Percentiles rank a stretch among this genome's conserved stretches.
Conservation (phyloP, 2,329 filamentous ascomycete species). For the Fusarium pseudocircinatum region DNA sequence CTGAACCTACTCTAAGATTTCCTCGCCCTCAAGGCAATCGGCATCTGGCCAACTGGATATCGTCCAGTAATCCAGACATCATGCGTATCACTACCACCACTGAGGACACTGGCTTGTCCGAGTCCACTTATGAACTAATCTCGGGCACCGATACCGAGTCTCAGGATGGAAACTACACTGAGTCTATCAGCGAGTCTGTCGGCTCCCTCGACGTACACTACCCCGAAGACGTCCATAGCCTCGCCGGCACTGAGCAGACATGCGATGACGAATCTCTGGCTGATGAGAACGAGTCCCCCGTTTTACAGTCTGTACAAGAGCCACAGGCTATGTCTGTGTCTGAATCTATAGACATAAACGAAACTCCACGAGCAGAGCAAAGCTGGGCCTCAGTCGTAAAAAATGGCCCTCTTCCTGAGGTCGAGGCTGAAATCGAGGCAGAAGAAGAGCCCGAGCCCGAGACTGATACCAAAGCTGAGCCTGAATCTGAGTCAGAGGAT, state of each 20-base stretch:
- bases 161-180: conserved; percentile 59
- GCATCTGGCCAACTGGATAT: conserved; percentile 68
- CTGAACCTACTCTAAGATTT: conserved; percentile 64
- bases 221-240: conserved; percentile 62
- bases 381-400: conserved; percentile 31
- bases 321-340: conserved; percentile 22
- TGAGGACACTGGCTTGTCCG: conserved; percentile 62
- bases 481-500: conserved; percentile 54
- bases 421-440: conserved; percentile 21
- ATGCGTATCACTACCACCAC: conserved; percentile 58
- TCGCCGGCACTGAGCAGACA: conserved; percentile 60
- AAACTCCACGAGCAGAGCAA: conserved; percentile 19
- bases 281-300: conserved; percentile 46
- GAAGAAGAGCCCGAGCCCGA: conserved; percentile 5
- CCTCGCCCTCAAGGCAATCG: conserved; percentile 65
- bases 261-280: conserved; percentile 54
- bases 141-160: conserved; percentile 63
- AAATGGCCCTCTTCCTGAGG: conserved; percentile 22
- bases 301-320: conserved; percentile 7
- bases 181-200: conserved; percentile 60
- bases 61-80: conserved; percentile 65
- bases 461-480: conserved; percentile 36
- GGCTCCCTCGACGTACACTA: conserved; percentile 60
- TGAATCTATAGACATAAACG: conserved; percentile 2
- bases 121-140: conserved; percentile 68